Evolutionary conservation across 805 yeast genomes (phyloP), one percentile per base, ranked within the genome.

Genomic region (Starmerella sirachaensis): DNA sequence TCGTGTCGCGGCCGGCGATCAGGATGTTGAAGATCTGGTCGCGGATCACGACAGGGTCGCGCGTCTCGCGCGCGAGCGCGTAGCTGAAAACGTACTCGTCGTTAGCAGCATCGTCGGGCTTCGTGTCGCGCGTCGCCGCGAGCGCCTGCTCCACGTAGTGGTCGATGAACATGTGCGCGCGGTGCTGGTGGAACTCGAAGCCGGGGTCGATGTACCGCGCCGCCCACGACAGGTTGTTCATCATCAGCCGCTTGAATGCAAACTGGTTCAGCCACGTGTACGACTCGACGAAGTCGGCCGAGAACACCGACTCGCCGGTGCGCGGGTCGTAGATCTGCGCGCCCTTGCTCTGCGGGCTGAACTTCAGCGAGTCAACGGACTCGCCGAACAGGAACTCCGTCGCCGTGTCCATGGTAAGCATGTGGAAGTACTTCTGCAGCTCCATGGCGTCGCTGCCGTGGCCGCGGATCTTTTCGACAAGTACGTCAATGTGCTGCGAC

Each of bases 1-100:
- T 68, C 21, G 72, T 68, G 47, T 67, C 71, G 47, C 72, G 58
- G 17, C 70, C 71, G 18, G 72, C 73, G 26, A 65, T 44, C 39
- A 68, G 57, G 38, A 68, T 62, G 45, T 64, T 67, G 50, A 68
- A 55, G 40, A 60, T 49, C 51, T 68, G 72, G 46, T 67, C 70
- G 33, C 70, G 58, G 39, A 68, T 56, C 20, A 63, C 59, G 28
- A 42, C 49, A 5, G 68, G 69, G 46, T 68, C 63, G 37, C 68
- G 56, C 13, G 69, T 64, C 35, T 62, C 64, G 47, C 63, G 62
- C 30, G 59, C 67, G 43, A 68, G 60, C 49, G 66, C 71, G 39
- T 62, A 56, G 46, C 66, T 58, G 50, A 68, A 66, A n/a, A 62
- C 54, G 44, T 65, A 66, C 32, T 50, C 53, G n/a, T 61, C 51